These are phyloP conservation scores for Pyrus communis DNA, from an alignment of 306 rosid species.

Conservation along the genomic window DNA sequence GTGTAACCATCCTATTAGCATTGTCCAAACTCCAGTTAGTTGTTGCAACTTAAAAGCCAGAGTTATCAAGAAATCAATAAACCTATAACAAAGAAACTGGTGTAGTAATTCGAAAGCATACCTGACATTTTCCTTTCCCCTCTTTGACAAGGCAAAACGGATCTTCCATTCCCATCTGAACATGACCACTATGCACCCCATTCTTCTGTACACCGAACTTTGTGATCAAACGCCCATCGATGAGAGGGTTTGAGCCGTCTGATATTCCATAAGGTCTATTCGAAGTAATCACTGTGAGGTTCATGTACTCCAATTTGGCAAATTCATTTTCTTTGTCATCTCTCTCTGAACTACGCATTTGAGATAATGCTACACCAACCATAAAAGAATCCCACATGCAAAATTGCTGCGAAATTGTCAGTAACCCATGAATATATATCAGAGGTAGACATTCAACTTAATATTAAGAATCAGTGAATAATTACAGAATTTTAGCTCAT, in stretches of 20 bases:
- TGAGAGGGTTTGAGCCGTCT: conserved; percentile 61
- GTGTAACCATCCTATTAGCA: conserved; percentile 59
- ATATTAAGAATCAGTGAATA: neutral
- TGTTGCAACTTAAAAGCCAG: neutral
- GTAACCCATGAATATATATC: neutral
- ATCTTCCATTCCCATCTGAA: conserved; percentile 49
- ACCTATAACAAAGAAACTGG: neutral
- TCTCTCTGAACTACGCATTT: conserved; percentile 37
- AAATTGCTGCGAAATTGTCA: conserved; percentile 31
- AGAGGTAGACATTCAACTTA: neutral
- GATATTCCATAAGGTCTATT: conserved; percentile 50
- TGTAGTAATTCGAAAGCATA: neutral
- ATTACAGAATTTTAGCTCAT: neutral
- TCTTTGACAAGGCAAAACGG: conserved; percentile 47
- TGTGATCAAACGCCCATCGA: conserved; percentile 23
- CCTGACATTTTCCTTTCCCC: conserved; percentile 56
- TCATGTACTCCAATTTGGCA: conserved; percentile 56
- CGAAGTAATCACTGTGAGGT: conserved; percentile 54
- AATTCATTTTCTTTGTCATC: conserved; percentile 41
- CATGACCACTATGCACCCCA: conserved; percentile 61
- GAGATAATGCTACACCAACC: conserved; percentile 43
- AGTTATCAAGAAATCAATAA: neutral
- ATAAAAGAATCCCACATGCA: conserved; percentile 66
- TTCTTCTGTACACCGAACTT: conserved; percentile 32
- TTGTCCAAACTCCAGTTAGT: conserved; percentile 3